Conservation (phyloP, 2,329 filamentous ascomycete species). For the Biscogniauxia marginata region DNA sequence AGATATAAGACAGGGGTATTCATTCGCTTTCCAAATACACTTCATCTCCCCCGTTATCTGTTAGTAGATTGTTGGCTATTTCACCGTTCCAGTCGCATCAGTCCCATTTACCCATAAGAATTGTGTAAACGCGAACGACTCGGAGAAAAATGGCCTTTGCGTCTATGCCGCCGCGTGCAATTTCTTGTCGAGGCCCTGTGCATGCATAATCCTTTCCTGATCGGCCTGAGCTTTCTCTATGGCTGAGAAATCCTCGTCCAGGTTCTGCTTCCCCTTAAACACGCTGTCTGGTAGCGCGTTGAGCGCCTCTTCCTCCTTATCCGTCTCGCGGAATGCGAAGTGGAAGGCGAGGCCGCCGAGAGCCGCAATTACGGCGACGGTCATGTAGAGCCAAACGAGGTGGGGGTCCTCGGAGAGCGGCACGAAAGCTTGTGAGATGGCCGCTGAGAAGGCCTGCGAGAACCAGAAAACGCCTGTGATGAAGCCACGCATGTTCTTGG, state of each 20-base stretch:
- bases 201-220: slow-evolving; percentile 23
- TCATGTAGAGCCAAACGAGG: slow-evolving; percentile 71
- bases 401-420: slow-evolving; percentile 60
- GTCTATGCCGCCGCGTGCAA: neutral
- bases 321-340: slow-evolving; percentile 61
- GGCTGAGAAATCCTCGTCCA: slow-evolving; percentile 25
- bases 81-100: no score
- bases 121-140: no score
- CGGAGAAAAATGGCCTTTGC: no score
- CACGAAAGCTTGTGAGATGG: slow-evolving; percentile 64
- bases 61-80: no score
- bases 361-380: slow-evolving; percentile 64
- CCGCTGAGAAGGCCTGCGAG: slow-evolving; percentile 66
- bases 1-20: no score
- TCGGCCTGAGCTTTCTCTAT: slow-evolving; percentile 23
- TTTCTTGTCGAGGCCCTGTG: neutral
- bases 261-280: slow-evolving; percentile 28
- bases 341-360: slow-evolving; percentile 66
- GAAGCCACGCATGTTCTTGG: slow-evolving; percentile 72
- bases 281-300: slow-evolving; percentile 52
- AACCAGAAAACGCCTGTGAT: slow-evolving; percentile 68
- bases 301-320: slow-evolving; percentile 64
- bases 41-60: no score
- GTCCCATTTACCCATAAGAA: no score
- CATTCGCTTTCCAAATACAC: no score